A percentile compares a stretch with the other conserved stretches of the same genome.
These are phyloP conservation scores for Mortierella sp. DNA, from an alignment of 371 early-diverging fungal genomes.

Conservation along the genomic window DNA sequence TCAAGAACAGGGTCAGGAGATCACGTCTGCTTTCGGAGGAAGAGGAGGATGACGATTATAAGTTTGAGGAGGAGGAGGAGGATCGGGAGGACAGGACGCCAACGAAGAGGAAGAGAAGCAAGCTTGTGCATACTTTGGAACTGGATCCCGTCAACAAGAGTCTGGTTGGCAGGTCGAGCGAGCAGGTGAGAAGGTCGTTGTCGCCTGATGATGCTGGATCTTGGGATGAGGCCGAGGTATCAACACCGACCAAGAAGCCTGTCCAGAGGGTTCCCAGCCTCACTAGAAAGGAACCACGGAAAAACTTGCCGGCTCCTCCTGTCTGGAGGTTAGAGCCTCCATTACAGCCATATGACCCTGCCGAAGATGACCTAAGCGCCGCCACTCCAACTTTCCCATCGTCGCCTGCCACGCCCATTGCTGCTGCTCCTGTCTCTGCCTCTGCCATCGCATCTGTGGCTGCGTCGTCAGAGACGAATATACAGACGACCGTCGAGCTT, in stretches of 20 bases:
- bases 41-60: background rate
- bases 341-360: conserved; percentile 15
- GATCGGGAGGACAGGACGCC: background rate
- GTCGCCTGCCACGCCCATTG: background rate
- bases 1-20: conserved; percentile 1
- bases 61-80: background rate
- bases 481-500: background rate
- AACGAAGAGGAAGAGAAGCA: conserved; percentile 14
- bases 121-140: conserved; percentile 9
- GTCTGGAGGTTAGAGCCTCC: conserved; percentile 15
- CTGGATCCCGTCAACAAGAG: conserved; percentile 14
- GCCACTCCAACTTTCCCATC: background rate
- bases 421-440: background rate
- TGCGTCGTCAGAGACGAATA: background rate
- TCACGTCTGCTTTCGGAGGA: background rate
- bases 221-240: conserved; percentile 17
- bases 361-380: background rate
- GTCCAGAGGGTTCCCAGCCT: background rate
- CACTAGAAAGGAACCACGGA: background rate
- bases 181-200: background rate
- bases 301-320: background rate
- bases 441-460: background rate
- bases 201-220: conserved; percentile 13
- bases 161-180: background rate
- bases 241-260: conserved; percentile 14